These are phyloP conservation scores for Bathelium albidoporum DNA, from an alignment of 495 filamentous ascomycete genomes.

Conservation along the genomic window DNA sequence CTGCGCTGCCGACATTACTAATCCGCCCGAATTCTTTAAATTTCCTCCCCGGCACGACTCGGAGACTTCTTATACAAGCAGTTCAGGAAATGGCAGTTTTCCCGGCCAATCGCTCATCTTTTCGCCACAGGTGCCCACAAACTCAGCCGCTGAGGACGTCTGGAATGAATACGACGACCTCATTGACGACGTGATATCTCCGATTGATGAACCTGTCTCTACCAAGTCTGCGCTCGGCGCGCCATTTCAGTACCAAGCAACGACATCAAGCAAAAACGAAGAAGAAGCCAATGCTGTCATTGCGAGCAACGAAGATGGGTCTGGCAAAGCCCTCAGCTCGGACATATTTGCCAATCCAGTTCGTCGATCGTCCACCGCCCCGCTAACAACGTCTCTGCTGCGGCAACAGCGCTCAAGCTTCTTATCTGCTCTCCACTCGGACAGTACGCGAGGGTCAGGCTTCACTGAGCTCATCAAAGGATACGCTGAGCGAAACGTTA, in stretches of 20 bases:
- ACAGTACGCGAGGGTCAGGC: slow-evolving; percentile 2
- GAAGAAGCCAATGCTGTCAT: not conserved
- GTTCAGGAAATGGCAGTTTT: slow-evolving; percentile 50
- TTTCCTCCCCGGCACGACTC: slow-evolving; percentile 67
- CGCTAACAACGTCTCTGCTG: slow-evolving; percentile 13
- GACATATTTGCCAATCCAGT: slow-evolving; percentile 10
- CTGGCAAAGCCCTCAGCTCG: slow-evolving; percentile 7
- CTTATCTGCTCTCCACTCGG: slow-evolving; percentile 20
- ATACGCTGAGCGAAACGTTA: slow-evolving; percentile 39
- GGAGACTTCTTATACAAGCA: slow-evolving; percentile 55
- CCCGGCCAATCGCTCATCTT: slow-evolving; percentile 7
- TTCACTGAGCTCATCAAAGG: slow-evolving; percentile 44
- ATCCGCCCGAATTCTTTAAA: slow-evolving; percentile 49
- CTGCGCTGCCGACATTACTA: not conserved
- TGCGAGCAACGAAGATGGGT: not conserved
- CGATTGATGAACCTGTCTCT: slow-evolving; percentile 21
- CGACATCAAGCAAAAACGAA: not conserved
- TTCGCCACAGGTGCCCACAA: not conserved
- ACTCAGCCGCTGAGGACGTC: slow-evolving; percentile 61
- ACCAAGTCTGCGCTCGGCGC: slow-evolving; percentile 20
- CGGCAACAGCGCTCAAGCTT: slow-evolving; percentile 22
- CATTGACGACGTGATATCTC: slow-evolving; percentile 59
- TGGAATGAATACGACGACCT: slow-evolving; percentile 95
- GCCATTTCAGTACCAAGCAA: slow-evolving; percentile 20
- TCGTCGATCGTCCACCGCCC: slow-evolving; percentile 12